Evolutionary conservation across 163 green algal species (phyloP), one percentile per base, ranked within the genome.

Genomic region (Scenedesmus sp.): DNA sequence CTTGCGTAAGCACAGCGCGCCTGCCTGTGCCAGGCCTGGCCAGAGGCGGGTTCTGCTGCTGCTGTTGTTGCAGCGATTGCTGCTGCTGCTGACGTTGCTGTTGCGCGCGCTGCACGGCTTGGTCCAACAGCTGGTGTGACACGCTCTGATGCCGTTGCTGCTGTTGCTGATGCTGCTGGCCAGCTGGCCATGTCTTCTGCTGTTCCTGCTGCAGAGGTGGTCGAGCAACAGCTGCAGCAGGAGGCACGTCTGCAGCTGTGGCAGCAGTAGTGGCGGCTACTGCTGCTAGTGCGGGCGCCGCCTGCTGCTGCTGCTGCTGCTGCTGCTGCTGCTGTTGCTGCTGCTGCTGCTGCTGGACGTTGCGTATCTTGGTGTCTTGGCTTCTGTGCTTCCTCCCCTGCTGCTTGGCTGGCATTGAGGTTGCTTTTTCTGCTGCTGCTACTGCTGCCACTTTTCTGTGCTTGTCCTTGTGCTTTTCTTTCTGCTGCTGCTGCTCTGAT

Each of bases 281-380:
- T 88, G 59, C n/a, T 88, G 84, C 7, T 74, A 15, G 55, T 23
- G 34, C 76, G 3, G 15, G 13, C 3, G 16, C 20, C 60, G 23
- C 34, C 34, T 46, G 34, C 34, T 46, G 34, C 34, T 0, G 34
- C 34, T 46, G 0, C 34, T 46, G 34, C 7, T 34, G 26, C 59
- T 89, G 62, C 60, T 55, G n/a, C 18, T 82, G 62, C 64, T 89
- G 34, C n/a, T n/a, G n/a, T n/a, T n/a, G n/a, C n/a, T n/a, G n/a
- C n/a, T n/a, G n/a, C n/a, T n/a, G n/a, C n/a, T n/a, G n/a, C n/a
- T n/a, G n/a, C 66, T 46, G 23, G 3, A 23, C n/a, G n/a, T n/a
- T n/a, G n/a, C n/a, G n/a, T n/a, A n/a, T n/a, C n/a, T n/a, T n/a
- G n/a, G n/a, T 46, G 34, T 46, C 34, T 46, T 46, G 0, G 34